These are phyloP conservation scores for Pachysandra terminalis DNA, from an alignment of 164 flowering plant genomes.

Conservation along the genomic window DNA sequence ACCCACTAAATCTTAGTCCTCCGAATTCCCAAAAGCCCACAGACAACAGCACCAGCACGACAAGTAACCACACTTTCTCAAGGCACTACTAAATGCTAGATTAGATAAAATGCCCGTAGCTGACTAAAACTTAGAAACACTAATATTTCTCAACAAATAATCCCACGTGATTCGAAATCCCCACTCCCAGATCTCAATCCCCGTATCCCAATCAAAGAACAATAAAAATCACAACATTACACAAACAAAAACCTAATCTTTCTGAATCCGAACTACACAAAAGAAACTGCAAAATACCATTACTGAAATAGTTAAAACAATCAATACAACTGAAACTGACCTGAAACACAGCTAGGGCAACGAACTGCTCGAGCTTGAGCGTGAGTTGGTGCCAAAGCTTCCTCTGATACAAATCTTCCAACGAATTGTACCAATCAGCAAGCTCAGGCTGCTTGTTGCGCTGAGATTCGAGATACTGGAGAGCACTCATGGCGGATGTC, in stretches of 20 bases:
- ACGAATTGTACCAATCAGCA: conserved; percentile 73
- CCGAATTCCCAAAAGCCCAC: too few relatives aligned
- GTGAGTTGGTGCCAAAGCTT: conserved; percentile 99
- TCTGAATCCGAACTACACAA: neutral
- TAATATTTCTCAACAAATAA: too few relatives aligned
- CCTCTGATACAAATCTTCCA: conserved; percentile 93
- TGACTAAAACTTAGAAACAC: neutral
- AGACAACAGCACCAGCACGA: neutral
- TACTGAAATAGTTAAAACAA: neutral
- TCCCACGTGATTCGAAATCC: neutral
- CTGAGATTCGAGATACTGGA: conserved; percentile 69
- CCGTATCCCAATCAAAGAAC: neutral
- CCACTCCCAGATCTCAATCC: neutral
- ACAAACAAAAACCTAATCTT: neutral
- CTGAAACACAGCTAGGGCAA: conserved; percentile 80
- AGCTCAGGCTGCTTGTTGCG: conserved; percentile 85
- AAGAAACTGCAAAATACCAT: neutral
- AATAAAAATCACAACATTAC: neutral
- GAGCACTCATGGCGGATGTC: conserved; percentile 57
- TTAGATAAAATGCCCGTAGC: neutral
- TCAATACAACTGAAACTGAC: conserved; percentile 18
- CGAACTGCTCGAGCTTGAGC: conserved; percentile 86
- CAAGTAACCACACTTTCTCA: too few relatives aligned
- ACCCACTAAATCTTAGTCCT: too few relatives aligned
- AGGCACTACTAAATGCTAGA: neutral